Evolutionary conservation across 768 basidiomycete genomes (phyloP), one percentile per base, ranked within the genome.

Genomic region (Hygrocybe coccinea): DNA sequence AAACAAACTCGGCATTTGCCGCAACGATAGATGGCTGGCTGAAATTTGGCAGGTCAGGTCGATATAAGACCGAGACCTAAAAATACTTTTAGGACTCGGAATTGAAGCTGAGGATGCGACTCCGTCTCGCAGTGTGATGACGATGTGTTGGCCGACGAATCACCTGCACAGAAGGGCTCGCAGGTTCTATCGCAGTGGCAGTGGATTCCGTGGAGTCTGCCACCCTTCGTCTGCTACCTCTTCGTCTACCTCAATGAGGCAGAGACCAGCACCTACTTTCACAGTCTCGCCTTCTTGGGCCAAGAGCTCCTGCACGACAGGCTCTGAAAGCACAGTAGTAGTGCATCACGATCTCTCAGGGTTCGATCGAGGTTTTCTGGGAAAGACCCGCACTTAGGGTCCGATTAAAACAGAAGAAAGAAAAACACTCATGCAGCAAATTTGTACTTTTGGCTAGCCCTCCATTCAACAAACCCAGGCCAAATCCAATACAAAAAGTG

Each of bases 251-350:
- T 92, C 89, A 50, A 94, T 91, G 10, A 84, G 61, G 67, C 91
- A 94, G 2, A 94, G 74, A 9, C 83, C 83, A 17, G 79, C 72
- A 33, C 92, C 91, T 15, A 93, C 91, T 64, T 90, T 90, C 17
- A 89, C 89, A 15, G 93, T 78, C 65, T 90, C 82, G 17, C 91
- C 91, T 65, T 91, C 89, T 59, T 84, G 71, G 15, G 91, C 89
- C 1, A 90, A 74, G 5, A 93, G 69, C 59, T 87, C 79, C 58
- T 79, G 83, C 46, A 94, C 73, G 33, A 84, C 73, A n/a, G n/a
- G n/a, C n/a, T n/a, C n/a, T n/a, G n/a, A n/a, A n/a, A n/a, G n/a
- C n/a, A n/a, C n/a, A n/a, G n/a, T n/a, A n/a, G n/a, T n/a, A n/a
- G n/a, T n/a, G n/a, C n/a, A n/a, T n/a, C n/a, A n/a, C n/a, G n/a